Evolutionary conservation across 768 basidiomycete genomes (phyloP).

Genomic region (Suillus weaverae): DNA sequence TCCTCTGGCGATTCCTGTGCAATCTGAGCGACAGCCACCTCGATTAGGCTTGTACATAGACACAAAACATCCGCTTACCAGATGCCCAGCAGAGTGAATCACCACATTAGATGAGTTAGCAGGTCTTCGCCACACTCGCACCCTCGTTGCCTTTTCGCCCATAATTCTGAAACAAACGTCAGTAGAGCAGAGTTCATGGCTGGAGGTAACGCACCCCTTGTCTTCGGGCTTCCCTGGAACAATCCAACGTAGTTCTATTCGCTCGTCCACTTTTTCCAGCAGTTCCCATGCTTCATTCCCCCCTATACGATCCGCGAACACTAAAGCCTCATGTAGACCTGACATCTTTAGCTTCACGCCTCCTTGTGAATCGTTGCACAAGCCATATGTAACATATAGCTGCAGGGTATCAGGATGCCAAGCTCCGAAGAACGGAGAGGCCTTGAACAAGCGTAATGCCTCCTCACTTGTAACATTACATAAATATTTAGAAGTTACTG

Average conservation of each 20-base stretch:
- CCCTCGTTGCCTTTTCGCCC: conserved; percentile 12
- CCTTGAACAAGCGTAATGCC: conserved; percentile 48
- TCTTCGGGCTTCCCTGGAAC: conserved; percentile 18
- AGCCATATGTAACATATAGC: conserved; percentile 60
- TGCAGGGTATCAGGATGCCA: conserved; percentile 70
- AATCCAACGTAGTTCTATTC: conserved; percentile 30
- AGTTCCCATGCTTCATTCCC: conserved; percentile 29
- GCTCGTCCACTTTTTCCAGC: conserved; percentile 25
- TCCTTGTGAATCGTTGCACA: conserved; percentile 36
- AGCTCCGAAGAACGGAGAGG: conserved; percentile 62
- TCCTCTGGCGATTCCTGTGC: conserved; percentile 30
- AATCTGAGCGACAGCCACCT: conserved; percentile 17
- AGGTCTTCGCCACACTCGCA: conserved; percentile 32
- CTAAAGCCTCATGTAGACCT: conserved; percentile 60
- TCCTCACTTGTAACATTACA: conserved; percentile 47
- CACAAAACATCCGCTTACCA: conserved; percentile 20
- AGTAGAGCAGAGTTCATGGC: neutral
- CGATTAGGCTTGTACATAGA: neutral
- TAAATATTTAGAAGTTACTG: neutral
- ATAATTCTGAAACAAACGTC: conserved; percentile 14
- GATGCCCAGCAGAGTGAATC: conserved; percentile 28
- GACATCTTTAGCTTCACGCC: conserved; percentile 64
- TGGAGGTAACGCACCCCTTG: conserved; percentile 13
- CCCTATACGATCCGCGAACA: conserved; percentile 49
- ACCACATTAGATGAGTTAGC: conserved; percentile 28